Evolutionary conservation across 441 rosid genomes (phyloP), one percentile per base, ranked within the genome.

Genomic region (Euphorbia schlechtendalii): DNA sequence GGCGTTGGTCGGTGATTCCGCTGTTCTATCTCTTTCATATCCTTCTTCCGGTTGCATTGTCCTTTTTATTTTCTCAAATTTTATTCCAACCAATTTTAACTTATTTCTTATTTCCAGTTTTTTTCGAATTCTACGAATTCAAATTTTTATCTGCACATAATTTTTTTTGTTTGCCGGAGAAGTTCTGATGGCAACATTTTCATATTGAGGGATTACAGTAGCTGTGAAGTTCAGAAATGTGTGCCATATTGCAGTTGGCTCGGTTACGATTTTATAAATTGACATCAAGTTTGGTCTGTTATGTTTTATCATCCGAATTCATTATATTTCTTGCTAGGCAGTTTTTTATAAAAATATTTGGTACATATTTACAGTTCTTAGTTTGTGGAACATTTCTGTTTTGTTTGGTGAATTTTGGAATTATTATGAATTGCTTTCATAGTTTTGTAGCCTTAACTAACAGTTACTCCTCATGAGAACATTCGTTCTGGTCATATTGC

Each of bases 21-120:
- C 83, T 68, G 84, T 94, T 71, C 88, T 87, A n/a, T 81, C 98
- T 8, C 64, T 91, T 13, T 82, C 88, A 89, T 87, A 94, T 94
- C 98, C 96, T 91, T 82, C 74, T 13, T 0, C n/a, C n/a, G n/a
- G 13, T 2, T 15, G 17, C 59, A 54, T 65, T 55, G 2, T 59
- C 36, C 17, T n/a, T n/a, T n/a, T n/a, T n/a, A n/a, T n/a, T 60
- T 32, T 3, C 3, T 32, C 6, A 32, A 32, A 32, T 32, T 32
- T 32, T 32, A 32, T 2, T 32, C 34, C 34, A 32, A 32, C n/a
- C 6, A 32, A 32, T 32, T 32, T 32, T 32, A 32, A 6, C 34
- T 32, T 32, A 32, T 3, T 32, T 32, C 6, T 6, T 32, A 40
- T 11, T 21, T 24, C 41, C 56, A 5, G 13, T 1, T 4, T 21